Evolutionary conservation across 2,329 filamentous ascomycete genomes (phyloP).

Genomic region (Dendrostoma leiphaemia): DNA sequence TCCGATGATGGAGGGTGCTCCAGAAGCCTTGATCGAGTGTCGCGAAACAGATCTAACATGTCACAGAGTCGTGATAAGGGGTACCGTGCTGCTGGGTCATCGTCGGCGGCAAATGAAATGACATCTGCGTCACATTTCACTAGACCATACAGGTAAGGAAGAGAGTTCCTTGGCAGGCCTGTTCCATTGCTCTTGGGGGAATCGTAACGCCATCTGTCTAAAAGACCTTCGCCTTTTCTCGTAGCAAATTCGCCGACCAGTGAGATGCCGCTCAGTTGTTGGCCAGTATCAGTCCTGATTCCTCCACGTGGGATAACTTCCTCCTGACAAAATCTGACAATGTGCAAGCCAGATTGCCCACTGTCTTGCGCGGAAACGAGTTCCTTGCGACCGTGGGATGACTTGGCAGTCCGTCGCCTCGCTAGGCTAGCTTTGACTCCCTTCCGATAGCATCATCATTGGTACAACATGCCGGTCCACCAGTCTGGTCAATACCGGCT

Average conservation of each 20-base stretch:
- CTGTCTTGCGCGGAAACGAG: too few species aligned
- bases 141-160: neutral
- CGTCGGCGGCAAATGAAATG: conserved; percentile 7
- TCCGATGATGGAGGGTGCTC: neutral
- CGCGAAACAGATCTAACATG: neutral
- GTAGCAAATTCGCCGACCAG: neutral
- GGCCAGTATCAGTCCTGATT: neutral
- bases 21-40: neutral
- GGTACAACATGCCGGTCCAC: too few species aligned
- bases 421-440: too few species aligned
- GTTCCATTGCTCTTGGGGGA: conserved; percentile 15
- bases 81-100: neutral
- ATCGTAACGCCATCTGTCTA: conserved; percentile 13
- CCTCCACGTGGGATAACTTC: neutral
- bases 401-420: too few species aligned
- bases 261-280: neutral
- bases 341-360: too few species aligned
- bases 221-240: neutral
- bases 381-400: too few species aligned
- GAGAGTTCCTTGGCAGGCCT: neutral
- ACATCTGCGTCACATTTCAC: neutral
- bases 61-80: conserved; percentile 9
- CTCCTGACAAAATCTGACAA: too few species aligned
- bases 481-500: too few species aligned
- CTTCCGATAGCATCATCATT: too few species aligned